Evolutionary conservation across 1,139 yeast species (phyloP).

Genomic region (Scheffersomyces titani): DNA sequence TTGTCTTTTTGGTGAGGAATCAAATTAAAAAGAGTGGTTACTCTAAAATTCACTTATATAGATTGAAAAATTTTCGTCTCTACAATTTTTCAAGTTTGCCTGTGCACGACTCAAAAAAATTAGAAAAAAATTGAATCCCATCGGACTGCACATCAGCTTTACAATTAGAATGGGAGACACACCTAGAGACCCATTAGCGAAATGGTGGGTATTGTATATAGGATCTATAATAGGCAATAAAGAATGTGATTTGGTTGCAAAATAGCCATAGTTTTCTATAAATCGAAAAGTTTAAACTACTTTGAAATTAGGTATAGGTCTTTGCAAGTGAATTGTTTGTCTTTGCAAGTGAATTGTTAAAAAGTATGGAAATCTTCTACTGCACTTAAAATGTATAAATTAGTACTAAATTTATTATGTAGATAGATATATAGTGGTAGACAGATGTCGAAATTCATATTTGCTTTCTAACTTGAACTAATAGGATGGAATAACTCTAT

Average conservation of each 20-base stretch:
- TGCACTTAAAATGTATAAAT: too few species aligned
- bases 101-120: slow-evolving; percentile 7
- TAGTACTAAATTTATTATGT: too few species aligned
- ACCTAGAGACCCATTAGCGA: too few species aligned
- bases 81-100: slow-evolving; percentile 8
- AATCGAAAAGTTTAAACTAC: neutral
- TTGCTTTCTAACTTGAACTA: too few species aligned
- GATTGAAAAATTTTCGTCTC: slow-evolving; percentile 5
- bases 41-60: neutral
- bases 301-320: neutral
- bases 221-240: neutral
- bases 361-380: too few species aligned
- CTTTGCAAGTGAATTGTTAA: neutral
- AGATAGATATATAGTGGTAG: too few species aligned
- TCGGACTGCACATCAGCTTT: neutral
- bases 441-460: too few species aligned
- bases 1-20: neutral
- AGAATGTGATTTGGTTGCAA: neutral
- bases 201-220: neutral
- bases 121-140: neutral
- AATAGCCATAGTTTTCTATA: neutral
- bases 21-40: neutral
- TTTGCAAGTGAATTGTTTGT: neutral
- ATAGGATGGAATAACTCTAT: too few species aligned
- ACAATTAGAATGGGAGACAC: too few species aligned